These are phyloP conservation scores for Aurantiochytrium sp. DNA, from an alignment of 108 stramenopile species.

Conservation along the genomic window DNA sequence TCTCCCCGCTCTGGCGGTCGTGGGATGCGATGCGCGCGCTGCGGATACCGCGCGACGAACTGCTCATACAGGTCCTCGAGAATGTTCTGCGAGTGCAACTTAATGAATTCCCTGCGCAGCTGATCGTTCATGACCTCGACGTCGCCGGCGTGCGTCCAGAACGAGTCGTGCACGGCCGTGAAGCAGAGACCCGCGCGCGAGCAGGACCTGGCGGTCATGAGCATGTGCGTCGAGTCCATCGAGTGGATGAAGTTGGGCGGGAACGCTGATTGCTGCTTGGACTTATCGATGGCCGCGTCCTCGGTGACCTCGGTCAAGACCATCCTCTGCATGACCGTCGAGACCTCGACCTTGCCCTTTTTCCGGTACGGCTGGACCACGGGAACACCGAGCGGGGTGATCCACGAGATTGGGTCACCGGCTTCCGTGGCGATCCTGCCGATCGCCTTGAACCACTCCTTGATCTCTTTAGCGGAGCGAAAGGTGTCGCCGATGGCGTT, in stretches of 20 bases:
- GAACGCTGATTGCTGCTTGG: slow-evolving; percentile 86
- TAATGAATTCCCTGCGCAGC: slow-evolving; percentile 84
- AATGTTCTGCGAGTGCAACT: slow-evolving; percentile 83
- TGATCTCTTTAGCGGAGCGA: slow-evolving; percentile 82
- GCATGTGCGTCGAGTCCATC: slow-evolving; percentile 98
- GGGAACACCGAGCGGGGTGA: slow-evolving; percentile 94
- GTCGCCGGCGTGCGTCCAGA: slow-evolving; percentile 97
- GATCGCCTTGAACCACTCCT: slow-evolving; percentile 87
- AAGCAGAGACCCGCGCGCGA: slow-evolving; percentile 78
- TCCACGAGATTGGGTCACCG: slow-evolving; percentile 92
- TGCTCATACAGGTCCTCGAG: slow-evolving; percentile 71
- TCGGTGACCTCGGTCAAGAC: slow-evolving; percentile 72
- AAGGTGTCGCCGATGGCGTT: slow-evolving; percentile 90
- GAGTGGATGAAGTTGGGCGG: slow-evolving; percentile 99
- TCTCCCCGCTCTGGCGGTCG: slow-evolving; percentile 79
- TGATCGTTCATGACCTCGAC: slow-evolving; percentile 89
- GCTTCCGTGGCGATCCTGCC: slow-evolving; percentile 75
- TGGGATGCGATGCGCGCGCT: slow-evolving; percentile 73
- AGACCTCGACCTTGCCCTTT: slow-evolving; percentile 62
- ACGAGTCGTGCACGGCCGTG: slow-evolving; percentile 96
- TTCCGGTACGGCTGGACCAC: slow-evolving; percentile 95
- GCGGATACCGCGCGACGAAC: slow-evolving; percentile 82
- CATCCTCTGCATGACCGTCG: slow-evolving; percentile 85
- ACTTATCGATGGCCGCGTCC: slow-evolving; percentile 72
- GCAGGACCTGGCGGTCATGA: slow-evolving; percentile 95